Percentiles rank a stretch among this genome's conserved stretches.
phyloP scores from a whole-genome alignment of 768 basidiomycete species.

The Multifurca ochricompacta region DNA sequence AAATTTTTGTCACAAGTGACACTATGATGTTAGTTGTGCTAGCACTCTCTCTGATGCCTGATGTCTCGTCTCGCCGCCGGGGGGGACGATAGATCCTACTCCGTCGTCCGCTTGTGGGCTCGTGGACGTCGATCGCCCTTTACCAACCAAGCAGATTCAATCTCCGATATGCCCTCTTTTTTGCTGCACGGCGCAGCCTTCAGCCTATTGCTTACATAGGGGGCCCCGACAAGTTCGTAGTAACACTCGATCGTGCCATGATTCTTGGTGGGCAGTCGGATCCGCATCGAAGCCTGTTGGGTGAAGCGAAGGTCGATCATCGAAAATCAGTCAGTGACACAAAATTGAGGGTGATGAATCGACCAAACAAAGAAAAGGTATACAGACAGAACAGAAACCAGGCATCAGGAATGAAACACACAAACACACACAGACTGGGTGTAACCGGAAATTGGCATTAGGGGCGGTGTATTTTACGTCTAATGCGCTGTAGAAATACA shows the following conservation, averaged over 20 bases:
- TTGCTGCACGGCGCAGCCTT: not conserved
- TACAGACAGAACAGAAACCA: not conserved
- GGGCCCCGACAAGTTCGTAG: not conserved
- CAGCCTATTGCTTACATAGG: not conserved
- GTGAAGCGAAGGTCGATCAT: too few relatives aligned
- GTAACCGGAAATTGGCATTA: not conserved
- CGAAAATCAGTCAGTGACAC: not conserved
- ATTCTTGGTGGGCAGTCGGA: not conserved
- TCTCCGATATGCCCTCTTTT: not conserved
- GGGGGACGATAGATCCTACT: too few relatives aligned
- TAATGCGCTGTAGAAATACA: conserved; percentile 14
- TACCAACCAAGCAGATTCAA: not conserved
- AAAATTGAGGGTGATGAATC: not conserved
- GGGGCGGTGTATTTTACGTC: conserved; percentile 3
- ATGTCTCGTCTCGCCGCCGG: too few relatives aligned
- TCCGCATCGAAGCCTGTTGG: not conserved
- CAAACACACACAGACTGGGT: not conserved
- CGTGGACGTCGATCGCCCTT: not conserved
- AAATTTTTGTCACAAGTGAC: not conserved
- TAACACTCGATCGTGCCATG: conserved; percentile 1
- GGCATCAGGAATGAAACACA: not conserved
- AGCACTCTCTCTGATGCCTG: too few relatives aligned
- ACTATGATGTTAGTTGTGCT: too few relatives aligned
- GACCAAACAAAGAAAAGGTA: not conserved
- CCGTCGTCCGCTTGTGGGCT: too few relatives aligned